Conservation (phyloP, 208 protist genomes). For the Acanthamoeba triangularis region DNA sequence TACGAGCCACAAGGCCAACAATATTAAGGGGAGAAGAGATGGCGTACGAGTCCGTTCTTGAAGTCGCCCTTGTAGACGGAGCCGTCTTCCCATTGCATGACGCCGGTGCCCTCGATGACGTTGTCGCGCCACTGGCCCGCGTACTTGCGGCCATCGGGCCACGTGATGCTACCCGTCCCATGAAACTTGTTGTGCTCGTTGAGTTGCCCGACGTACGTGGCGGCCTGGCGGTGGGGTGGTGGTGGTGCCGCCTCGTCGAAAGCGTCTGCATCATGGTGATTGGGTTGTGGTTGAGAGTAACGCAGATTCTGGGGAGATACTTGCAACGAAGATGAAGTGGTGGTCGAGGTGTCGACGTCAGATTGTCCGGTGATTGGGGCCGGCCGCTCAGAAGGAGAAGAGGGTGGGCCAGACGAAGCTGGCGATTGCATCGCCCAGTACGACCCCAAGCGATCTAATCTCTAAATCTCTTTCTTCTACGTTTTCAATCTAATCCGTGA, state of each 20-base stretch:
- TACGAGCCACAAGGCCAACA: not conserved
- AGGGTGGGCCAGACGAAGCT: not conserved
- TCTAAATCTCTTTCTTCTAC: too few species aligned
- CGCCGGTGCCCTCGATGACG: slow-evolving; percentile 35
- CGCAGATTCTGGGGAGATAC: not conserved
- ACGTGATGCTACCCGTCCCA: slow-evolving; percentile 51
- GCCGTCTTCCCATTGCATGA: slow-evolving; percentile 66
- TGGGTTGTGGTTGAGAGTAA: too few species aligned
- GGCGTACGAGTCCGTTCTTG: not conserved
- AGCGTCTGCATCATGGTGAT: not conserved
- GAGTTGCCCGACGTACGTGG: slow-evolving; percentile 50
- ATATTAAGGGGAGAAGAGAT: not conserved
- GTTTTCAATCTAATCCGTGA: too few species aligned
- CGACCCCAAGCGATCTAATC: too few species aligned
- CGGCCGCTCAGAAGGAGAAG: not conserved
- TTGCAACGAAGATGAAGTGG: not conserved
- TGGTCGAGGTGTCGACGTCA: not conserved
- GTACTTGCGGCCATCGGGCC: slow-evolving; percentile 67
- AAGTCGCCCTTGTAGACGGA: slow-evolving; percentile 48
- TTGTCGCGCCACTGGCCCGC: slow-evolving; percentile 49
- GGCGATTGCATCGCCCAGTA: not conserved
- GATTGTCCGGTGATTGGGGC: not conserved
- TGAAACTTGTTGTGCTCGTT: slow-evolving; percentile 68
- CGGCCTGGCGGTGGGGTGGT: not conserved
- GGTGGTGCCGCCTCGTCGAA: too few species aligned